phyloP scores from a whole-genome alignment of 1,284 basidiomycete species.

The Termitomyces sp. region DNA sequence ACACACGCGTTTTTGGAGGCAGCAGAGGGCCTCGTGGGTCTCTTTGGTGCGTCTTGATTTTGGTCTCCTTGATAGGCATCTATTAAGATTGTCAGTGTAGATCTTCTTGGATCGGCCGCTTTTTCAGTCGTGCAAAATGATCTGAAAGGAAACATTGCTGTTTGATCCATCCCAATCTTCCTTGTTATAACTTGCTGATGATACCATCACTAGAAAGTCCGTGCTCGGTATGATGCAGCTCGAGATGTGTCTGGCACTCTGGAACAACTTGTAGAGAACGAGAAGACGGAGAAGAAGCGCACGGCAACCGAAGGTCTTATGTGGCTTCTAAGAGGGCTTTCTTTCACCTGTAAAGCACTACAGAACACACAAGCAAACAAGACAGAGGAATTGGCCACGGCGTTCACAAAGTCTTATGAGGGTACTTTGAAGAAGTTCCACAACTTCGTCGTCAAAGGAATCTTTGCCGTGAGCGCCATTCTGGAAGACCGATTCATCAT shows the following conservation, averaged over 20 bases:
- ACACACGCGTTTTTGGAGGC: constrained; percentile 89
- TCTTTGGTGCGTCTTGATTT: constrained; percentile 69
- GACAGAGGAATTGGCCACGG: constrained; percentile 64
- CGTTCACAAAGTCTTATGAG: constrained; percentile 85
- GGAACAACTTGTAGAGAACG: constrained; percentile 81
- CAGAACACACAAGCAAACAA: constrained; percentile 68
- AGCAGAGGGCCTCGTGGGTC: constrained; percentile 80
- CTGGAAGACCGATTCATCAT: neutral
- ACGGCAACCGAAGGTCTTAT: constrained; percentile 88
- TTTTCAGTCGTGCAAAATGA: constrained; percentile 86
- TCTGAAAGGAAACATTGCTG: constrained; percentile 88
- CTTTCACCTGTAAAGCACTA: constrained; percentile 88
- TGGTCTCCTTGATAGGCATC: neutral
- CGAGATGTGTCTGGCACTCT: constrained; percentile 72
- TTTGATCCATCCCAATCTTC: constrained; percentile 35
- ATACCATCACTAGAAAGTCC: constrained; percentile 70
- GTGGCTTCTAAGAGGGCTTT: constrained; percentile 87
- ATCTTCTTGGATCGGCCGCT: constrained; percentile 84
- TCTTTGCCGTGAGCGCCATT: constrained; percentile 72
- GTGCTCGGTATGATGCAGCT: constrained; percentile 67
- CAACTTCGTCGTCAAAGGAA: constrained; percentile 79
- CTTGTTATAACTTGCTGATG: neutral
- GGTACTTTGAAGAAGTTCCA: constrained; percentile 82
- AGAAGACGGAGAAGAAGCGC: constrained; percentile 83
- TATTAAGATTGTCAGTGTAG: constrained; percentile 39